Conservation (phyloP, 441 rosid genomes). For the Bruguiera hainesii region DNA sequence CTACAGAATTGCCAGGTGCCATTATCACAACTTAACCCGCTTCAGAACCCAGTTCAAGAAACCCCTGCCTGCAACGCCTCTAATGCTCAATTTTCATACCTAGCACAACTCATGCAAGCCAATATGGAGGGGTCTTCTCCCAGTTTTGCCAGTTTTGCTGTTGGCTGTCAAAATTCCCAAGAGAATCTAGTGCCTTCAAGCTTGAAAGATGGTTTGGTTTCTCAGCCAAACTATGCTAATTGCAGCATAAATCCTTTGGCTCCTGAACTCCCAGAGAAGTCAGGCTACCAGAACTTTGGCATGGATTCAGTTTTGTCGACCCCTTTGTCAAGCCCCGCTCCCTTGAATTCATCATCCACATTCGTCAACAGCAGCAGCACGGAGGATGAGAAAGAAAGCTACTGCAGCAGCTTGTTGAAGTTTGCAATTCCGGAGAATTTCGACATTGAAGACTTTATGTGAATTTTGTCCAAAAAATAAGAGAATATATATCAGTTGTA, state of each 20-base stretch:
- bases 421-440: constrained; percentile 69
- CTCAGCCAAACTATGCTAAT: constrained; percentile 26
- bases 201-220: constrained; percentile 11
- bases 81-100: constrained; percentile 18
- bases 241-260: constrained; percentile 17
- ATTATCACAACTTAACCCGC: constrained; percentile 24
- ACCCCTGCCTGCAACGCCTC: constrained; percentile 29
- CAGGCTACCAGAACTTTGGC: constrained; percentile 34
- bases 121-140: constrained; percentile 20
- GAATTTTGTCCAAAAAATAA: constrained; percentile 9
- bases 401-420: constrained; percentile 62
- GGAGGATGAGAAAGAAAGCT: constrained; percentile 65
- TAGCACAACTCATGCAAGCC: constrained; percentile 28
- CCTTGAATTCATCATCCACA: constrained; percentile 47
- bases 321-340: constrained; percentile 46
- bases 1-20: constrained; percentile 23
- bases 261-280: constrained; percentile 23
- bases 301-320: constrained; percentile 54
- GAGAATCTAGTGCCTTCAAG: constrained; percentile 18
- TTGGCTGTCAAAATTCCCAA: constrained; percentile 20
- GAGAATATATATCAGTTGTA: not conserved
- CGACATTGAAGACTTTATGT: constrained; percentile 61
- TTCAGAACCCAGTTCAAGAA: constrained; percentile 24
- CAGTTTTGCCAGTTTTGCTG: constrained; percentile 15
- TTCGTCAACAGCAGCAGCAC: constrained; percentile 37